Base-by-base conservation (phyloP, 2,329 filamentous ascomycete genomes). In the Venturia effusa region DNA sequence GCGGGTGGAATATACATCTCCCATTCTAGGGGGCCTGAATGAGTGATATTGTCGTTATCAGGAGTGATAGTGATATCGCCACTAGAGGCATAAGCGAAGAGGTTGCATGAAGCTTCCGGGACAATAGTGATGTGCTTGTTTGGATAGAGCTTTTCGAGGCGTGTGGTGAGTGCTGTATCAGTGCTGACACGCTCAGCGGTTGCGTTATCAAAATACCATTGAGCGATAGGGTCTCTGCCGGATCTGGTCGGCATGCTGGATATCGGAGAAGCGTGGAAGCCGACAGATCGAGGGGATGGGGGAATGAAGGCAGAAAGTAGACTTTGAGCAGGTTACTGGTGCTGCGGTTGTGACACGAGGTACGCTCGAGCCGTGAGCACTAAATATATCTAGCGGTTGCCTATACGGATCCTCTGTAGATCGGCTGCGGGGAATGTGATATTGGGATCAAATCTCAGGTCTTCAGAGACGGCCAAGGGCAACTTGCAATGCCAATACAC, bases 71-170 rank as follows among this genome's bases (percentile, higher is more conserved):
- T 54, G 22, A 41, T 41, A 19, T 45, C 24, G 13, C 61, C 61
- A n/a, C 34, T 41, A 8, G 40, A 30, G 39, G 40, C 61, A 62
- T 41, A 62, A 22, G 40, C 40, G 24, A 62, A 30, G 22, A 62
- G 19, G 61, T 62, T 54, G 45, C 61, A 62, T 24, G 61, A 48
- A 32, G 40, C 15, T 34, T 61, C 57, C 11, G 62, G 62, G 3
- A 64, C 62, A 19, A 61, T 43, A 32, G 39, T 61, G 55, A 64
- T 61, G 15, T 61, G 32, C 37, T 61, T 59, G 19, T 43, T 40
- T 11, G 62, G 62, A 61, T 61, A 64, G 2, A 30, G 57, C 11
- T 41, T 22, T 54, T 64, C 57, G 19, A 64, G 62, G 11, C 54
- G 32, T 13, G 24, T 22, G 24, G 61, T 24, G 22, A 64, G 39